Evolutionary conservation across 768 basidiomycete genomes (phyloP).

Genomic region (Lentinus brumalis): DNA sequence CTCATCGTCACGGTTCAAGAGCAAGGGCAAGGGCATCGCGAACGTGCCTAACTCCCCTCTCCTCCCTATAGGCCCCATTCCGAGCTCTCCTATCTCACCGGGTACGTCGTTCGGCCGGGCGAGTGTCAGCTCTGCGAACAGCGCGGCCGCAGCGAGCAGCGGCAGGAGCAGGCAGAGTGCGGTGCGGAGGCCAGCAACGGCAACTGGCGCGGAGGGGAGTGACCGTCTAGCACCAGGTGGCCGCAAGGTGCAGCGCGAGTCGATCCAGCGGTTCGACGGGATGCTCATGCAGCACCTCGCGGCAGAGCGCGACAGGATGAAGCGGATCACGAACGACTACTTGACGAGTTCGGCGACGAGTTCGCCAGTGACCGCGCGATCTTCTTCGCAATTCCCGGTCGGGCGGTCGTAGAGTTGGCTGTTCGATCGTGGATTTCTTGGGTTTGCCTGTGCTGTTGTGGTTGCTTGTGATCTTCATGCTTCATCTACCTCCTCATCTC

Average conservation of each 20-base stretch:
- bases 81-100: slow-evolving; percentile 14
- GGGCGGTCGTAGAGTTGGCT: not conserved
- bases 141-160: not conserved
- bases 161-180: not conserved
- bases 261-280: slow-evolving; percentile 69
- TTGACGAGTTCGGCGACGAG: slow-evolving; percentile 23
- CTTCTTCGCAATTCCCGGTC: slow-evolving; percentile 4
- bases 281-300: slow-evolving; percentile 83
- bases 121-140: slow-evolving; percentile 4
- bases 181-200: slow-evolving; percentile 18
- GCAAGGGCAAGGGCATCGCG: slow-evolving; percentile 39
- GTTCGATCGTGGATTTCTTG: not conserved
- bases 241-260: slow-evolving; percentile 51
- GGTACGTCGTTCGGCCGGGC: not conserved
- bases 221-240: slow-evolving; percentile 26
- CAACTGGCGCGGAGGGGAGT: slow-evolving; percentile 29
- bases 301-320: slow-evolving; percentile 78
- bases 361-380: slow-evolving; percentile 11
- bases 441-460: not conserved
- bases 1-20: slow-evolving; percentile 33
- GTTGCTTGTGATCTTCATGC: not conserved
- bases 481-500: not conserved
- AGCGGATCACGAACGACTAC: slow-evolving; percentile 62
- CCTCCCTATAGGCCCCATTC: slow-evolving; percentile 17
- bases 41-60: slow-evolving; percentile 26